phyloP scores from a whole-genome alignment of 1,139 yeast species.

The Candida tunisiensis region DNA sequence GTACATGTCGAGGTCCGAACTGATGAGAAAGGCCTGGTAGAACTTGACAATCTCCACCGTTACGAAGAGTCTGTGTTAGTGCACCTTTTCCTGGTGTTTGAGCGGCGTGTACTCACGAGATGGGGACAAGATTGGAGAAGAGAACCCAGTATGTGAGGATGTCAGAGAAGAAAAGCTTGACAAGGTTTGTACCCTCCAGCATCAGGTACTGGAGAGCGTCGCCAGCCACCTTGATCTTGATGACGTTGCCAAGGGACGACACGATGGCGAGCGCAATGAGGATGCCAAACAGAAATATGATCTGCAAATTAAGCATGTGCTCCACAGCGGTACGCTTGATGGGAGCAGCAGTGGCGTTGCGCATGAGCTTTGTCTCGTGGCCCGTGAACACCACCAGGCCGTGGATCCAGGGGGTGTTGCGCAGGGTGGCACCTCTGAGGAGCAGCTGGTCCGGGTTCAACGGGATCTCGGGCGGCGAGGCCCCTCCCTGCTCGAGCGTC shows the following conservation, averaged over 20 bases:
- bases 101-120: conserved; percentile 38
- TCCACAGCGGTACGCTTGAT: conserved; percentile 96
- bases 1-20: conserved; percentile 89
- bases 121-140: conserved; percentile 90
- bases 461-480: no score
- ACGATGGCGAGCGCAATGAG: conserved; percentile 59
- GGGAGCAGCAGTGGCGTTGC: conserved; percentile 98
- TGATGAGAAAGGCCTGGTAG: conserved; percentile 87
- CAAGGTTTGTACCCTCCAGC: conserved; percentile 53
- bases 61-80: conserved; percentile 40
- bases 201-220: conserved; percentile 43
- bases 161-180: conserved; percentile 65
- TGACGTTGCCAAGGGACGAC: conserved; percentile 78
- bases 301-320: conserved; percentile 83
- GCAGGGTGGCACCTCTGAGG: conserved; percentile 84
- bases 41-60: conserved; percentile 92
- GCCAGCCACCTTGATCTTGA: conserved; percentile 42
- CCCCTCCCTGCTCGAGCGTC: conserved; percentile 29
- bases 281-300: conserved; percentile 70
- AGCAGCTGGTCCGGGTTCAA: conserved; percentile 67
- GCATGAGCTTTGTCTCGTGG: conserved; percentile 94
- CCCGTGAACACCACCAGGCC: conserved; percentile 94
- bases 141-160: conserved; percentile 89
- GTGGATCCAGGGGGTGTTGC: conserved; percentile 92
- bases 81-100: background rate